Evolutionary conservation across 2,329 filamentous ascomycete species (phyloP).

Genomic region (Huntiella abstrusa): DNA sequence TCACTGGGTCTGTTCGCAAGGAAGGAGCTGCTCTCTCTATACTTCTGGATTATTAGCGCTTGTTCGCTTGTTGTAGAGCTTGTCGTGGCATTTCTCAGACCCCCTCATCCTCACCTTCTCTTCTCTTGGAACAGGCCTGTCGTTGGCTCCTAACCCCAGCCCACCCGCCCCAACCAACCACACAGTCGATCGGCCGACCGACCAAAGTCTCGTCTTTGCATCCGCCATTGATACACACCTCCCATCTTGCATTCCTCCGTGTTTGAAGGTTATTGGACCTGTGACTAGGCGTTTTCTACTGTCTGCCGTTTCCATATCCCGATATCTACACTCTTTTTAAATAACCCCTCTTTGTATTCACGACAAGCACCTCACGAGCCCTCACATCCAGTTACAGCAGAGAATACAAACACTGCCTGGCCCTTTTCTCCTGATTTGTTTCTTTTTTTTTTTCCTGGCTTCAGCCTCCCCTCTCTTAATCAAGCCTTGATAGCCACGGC

Average conservation of each 20-base stretch:
- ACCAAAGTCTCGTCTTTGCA: conserved; percentile 5
- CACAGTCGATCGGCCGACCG: neutral
- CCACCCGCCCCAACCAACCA: conserved; percentile 1
- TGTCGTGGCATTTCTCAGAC: neutral
- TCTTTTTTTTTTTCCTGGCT: neutral
- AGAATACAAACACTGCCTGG: too few relatives aligned
- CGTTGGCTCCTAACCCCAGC: conserved; percentile 1
- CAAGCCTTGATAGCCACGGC: conserved; percentile 3
- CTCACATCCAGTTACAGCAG: neutral
- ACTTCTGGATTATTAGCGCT: neutral
- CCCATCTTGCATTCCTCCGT: neutral
- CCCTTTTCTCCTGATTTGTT: neutral
- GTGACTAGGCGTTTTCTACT: conserved; percentile 1
- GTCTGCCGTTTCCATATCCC: neutral
- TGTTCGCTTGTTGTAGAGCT: neutral
- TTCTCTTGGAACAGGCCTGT: conserved; percentile 1
- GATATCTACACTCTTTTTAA: neutral
- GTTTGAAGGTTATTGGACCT: conserved; percentile 3
- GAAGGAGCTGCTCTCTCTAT: too few relatives aligned
- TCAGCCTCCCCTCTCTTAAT: neutral
- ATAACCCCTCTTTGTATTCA: neutral
- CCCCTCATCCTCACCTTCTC: neutral
- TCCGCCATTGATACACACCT: neutral
- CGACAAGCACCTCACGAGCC: neutral
- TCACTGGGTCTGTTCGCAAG: too few relatives aligned